Conservation (phyloP, 2,329 filamentous ascomycete species). For the Pyricularia sp. region DNA sequence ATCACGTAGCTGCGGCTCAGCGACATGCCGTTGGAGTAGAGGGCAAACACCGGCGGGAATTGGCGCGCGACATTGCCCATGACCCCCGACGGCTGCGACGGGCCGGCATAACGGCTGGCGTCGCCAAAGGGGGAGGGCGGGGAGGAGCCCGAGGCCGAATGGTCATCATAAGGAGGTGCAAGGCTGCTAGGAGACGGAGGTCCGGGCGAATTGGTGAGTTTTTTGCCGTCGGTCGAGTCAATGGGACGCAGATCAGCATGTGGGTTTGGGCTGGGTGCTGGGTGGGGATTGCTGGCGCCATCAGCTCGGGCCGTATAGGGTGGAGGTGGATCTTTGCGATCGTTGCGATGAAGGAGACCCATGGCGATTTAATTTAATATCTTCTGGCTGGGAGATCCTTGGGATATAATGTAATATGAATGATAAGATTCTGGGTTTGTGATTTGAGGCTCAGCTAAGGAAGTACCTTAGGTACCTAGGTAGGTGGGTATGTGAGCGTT, state of each 20-base stretch:
- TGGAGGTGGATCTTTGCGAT: background rate
- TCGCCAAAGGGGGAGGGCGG: background rate
- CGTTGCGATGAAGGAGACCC: background rate
- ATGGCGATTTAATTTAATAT: background rate
- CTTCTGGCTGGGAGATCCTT: background rate
- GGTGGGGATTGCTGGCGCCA: background rate
- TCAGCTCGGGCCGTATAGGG: background rate
- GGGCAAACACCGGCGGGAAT: slow-evolving; percentile 22
- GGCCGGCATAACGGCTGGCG: background rate
- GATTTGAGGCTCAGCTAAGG: no score
- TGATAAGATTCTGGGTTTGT: background rate
- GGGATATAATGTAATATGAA: background rate
- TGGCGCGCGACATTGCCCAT: slow-evolving; percentile 14
- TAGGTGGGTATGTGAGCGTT: background rate
- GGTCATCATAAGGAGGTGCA: background rate
- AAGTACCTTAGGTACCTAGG: no score
- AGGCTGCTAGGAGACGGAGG: background rate
- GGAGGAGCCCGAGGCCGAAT: background rate
- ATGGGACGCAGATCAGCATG: background rate
- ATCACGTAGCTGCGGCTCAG: slow-evolving; percentile 14
- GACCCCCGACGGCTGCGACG: background rate
- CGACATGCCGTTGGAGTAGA: slow-evolving; percentile 17
- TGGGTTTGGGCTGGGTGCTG: background rate
- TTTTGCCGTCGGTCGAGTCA: background rate
- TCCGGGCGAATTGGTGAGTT: background rate